Base-by-base conservation (phyloP, 139 green algal genomes). In the Mychonastes homosphaera region DNA sequence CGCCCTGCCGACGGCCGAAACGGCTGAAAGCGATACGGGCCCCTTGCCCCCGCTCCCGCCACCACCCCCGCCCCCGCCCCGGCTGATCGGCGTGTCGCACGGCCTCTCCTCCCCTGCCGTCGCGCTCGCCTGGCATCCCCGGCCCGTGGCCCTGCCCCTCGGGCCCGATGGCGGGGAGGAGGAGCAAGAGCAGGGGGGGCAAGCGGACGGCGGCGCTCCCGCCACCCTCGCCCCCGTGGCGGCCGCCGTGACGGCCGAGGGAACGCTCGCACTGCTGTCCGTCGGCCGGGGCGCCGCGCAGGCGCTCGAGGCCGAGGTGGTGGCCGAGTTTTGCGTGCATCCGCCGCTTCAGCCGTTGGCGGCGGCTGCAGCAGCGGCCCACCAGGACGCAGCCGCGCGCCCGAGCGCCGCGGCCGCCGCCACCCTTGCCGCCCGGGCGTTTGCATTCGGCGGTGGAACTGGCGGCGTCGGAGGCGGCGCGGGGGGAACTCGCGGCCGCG, bases 51-150 rank as follows among this genome's bases (percentile, higher is more conserved):
- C 53, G 7, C 40, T n/a, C 2, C 27, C 41, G 41, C 48, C 27
- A n/a, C 62, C 62, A 26, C 48, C 47, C 16, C 24, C 67, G 10
- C 40, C 39, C 16, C 6, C 45, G 6, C 68, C 73, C 0, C 48
- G 48, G 35, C 52, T 77, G 27, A 27, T 62, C 18, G 76, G 77
- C 28, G 62, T 85, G 52, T 65, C 84, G 57, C 71, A 83, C 56
- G 74, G 55, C 19, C 71, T 89, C 41, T 67, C 77, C 8, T 44
- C 68, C 48, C 48, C 52, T 15, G 61, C 84, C 30, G 80, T 61
- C 28, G 63, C 66, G 21, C 74, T 81, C 32, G 51, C 58, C 16
- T 46, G 73, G 7, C 80, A 78, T 58, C 67, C 74, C 0, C 50
- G 57, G 3, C 76, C 80, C 1, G 44, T 80, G 38, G 51, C 63